A percentile compares a stretch with the other conserved stretches of the same genome.
Conservation (phyloP, 2,329 filamentous ascomycete species). For the Metarhizium sp. region DNA sequence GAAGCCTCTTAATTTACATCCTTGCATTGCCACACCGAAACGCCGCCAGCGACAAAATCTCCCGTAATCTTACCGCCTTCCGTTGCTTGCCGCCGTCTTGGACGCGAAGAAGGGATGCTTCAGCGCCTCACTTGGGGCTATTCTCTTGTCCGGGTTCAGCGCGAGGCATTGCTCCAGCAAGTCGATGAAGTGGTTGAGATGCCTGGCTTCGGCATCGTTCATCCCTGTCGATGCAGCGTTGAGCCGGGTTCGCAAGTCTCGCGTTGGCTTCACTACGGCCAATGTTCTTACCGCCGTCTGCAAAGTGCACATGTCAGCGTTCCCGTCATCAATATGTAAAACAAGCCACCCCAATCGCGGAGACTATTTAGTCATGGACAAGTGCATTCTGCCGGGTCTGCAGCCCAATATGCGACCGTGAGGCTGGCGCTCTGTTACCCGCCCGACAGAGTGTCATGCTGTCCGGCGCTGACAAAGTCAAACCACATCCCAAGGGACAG, state of each 20-base stretch:
- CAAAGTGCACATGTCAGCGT: constrained; percentile 4
- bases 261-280: constrained; percentile 62
- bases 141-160: constrained; percentile 86
- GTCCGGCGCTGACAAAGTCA: neutral
- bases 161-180: constrained; percentile 80
- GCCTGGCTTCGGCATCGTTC: constrained; percentile 63
- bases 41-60: neutral
- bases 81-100: constrained; percentile 3
- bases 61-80: neutral
- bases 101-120: constrained; percentile 76
- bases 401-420: constrained; percentile 4
- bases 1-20: neutral
- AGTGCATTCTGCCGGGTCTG: neutral
- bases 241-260: constrained; percentile 75
- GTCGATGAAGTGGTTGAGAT: constrained; percentile 77
- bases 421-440: neutral
- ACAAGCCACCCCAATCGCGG: neutral
- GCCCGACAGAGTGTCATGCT: neutral
- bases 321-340: neutral
- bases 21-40: neutral
- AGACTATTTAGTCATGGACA: neutral
- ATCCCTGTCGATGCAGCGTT: constrained; percentile 65
- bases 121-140: constrained; percentile 77
- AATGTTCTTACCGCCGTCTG: constrained; percentile 61
- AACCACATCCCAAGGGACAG: neutral